Evolutionary conservation across 805 yeast species (phyloP).

Genomic region (Kuraishia hungarica): DNA sequence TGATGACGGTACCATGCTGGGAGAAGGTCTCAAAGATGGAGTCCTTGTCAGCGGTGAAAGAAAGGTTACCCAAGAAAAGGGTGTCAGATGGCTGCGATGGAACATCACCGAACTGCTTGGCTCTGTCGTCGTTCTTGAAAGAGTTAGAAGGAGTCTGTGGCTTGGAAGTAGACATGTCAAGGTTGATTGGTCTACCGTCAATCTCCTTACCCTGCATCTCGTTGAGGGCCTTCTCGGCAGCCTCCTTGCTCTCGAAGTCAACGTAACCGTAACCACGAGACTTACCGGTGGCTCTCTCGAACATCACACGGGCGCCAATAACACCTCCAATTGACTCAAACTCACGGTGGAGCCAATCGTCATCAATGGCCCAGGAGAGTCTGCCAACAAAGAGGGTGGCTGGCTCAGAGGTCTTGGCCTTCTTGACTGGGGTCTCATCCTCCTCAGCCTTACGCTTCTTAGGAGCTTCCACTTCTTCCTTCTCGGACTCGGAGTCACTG

Average conservation of each 20-base stretch:
- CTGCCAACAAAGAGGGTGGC: conserved; percentile 95
- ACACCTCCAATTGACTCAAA: conserved; percentile 82
- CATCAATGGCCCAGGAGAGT: conserved; percentile 95
- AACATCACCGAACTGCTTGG: conserved; percentile 82
- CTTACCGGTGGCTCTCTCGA: conserved; percentile 86
- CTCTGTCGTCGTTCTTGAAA: conserved; percentile 63
- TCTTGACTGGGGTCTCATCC: conserved; percentile 41
- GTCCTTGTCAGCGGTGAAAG: conserved; percentile 85
- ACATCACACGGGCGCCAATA: conserved; percentile 81
- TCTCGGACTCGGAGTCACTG: conserved; percentile 12
- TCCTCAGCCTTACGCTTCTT: conserved; percentile 34
- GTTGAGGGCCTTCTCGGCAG: conserved; percentile 79
- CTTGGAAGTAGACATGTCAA: conserved; percentile 83
- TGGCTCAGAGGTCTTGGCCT: conserved; percentile 49
- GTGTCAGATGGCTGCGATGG: conserved; percentile 93
- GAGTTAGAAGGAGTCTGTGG: conserved; percentile 45
- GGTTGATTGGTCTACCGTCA: conserved; percentile 94
- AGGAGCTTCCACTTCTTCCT: conserved; percentile 19
- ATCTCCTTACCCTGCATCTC: conserved; percentile 89
- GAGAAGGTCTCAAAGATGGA: conserved; percentile 64
- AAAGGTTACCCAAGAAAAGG: conserved; percentile 89
- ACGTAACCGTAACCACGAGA: conserved; percentile 98
- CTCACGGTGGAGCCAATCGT: conserved; percentile 84
- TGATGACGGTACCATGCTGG: conserved; percentile 71
- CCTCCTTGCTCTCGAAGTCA: conserved; percentile 71